Evolutionary conservation across 768 basidiomycete genomes (phyloP), one percentile per base, ranked within the genome.

Genomic region (Chalciporus chontae): DNA sequence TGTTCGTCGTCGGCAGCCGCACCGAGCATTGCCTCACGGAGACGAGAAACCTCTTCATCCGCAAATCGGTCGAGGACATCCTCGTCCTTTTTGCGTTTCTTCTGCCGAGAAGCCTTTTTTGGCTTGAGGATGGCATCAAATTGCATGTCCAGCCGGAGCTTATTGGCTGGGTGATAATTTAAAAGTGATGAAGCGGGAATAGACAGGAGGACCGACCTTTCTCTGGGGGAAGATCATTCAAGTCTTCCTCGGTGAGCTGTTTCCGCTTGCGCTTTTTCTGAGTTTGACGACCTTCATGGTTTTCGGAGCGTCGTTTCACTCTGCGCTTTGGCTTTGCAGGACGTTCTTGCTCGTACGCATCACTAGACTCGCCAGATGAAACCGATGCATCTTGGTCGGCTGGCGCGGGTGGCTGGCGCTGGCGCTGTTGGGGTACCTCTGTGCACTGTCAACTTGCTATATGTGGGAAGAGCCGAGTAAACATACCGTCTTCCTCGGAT

Each of bases 81-180:
- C 1, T 89, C 90, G 45, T 82, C 90, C 64, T 86, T 85, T 72
- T 90, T 92, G 57, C 83, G 78, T 57, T 81, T 77, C 59, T 78
- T 81, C 34, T 74, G 78, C 14, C 85, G 74, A 24, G 77, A 75
- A 3, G 74, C 67, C 66, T 87, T 89, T 64, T 89, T 91, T 4
- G 84, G 75, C 69, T 90, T 92, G 17, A 94, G 76, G 47, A 94
- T 93, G 15, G 85, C 87, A 51, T 95, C 91, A 51, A 98, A 81
- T 59, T 84, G 77, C 77, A 85, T 86, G 60, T 93, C 88, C 29
- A 96, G 73, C 1, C 83, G 82, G 38, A 83, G 68, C 71, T 89
- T 89, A 55, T 75, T 84, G 9, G 84, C 94, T 96, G 66, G 14
- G 24, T 41, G 34, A 44, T 21, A 50, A 46, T 43, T 42, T 55